Evolutionary conservation across 257 asterid species (phyloP).

Genomic region (Henckelia pumila): DNA sequence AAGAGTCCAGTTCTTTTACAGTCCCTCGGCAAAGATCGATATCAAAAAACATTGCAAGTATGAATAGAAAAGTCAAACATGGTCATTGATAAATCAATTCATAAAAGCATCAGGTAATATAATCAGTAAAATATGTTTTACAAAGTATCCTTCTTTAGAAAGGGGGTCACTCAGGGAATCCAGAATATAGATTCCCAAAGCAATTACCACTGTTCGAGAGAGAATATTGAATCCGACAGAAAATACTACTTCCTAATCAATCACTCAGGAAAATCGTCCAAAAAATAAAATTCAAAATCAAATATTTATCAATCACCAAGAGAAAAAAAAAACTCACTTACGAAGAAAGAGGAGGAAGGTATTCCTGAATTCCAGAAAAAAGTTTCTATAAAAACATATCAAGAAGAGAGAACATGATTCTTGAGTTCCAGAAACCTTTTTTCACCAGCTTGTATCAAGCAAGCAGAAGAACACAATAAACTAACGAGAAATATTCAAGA

Average conservation of each 20-base stretch:
- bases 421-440: not conserved
- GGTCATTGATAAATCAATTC: not conserved
- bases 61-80: not conserved
- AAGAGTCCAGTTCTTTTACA: not conserved
- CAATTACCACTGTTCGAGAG: not conserved
- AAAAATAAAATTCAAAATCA: too few relatives aligned
- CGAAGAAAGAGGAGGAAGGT: too few relatives aligned
- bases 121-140: not conserved
- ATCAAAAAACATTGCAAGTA: not conserved
- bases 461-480: not conserved
- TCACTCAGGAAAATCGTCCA: too few relatives aligned
- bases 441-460: not conserved
- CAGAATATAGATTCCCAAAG: not conserved
- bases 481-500: too few relatives aligned
- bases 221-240: too few relatives aligned
- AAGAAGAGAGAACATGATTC: conserved; percentile 5
- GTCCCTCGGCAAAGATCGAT: not conserved
- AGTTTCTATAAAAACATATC: not conserved
- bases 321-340: not conserved
- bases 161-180: not conserved
- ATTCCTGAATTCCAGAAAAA: conserved; percentile 5
- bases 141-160: not conserved
- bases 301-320: conserved; percentile 4
- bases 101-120: not conserved
- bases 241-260: too few relatives aligned